A percentile compares a stretch with the other conserved stretches of the same genome.
phyloP scores from a whole-genome alignment of 495 filamentous ascomycete genomes.

The Trichocladium antarcticum region DNA sequence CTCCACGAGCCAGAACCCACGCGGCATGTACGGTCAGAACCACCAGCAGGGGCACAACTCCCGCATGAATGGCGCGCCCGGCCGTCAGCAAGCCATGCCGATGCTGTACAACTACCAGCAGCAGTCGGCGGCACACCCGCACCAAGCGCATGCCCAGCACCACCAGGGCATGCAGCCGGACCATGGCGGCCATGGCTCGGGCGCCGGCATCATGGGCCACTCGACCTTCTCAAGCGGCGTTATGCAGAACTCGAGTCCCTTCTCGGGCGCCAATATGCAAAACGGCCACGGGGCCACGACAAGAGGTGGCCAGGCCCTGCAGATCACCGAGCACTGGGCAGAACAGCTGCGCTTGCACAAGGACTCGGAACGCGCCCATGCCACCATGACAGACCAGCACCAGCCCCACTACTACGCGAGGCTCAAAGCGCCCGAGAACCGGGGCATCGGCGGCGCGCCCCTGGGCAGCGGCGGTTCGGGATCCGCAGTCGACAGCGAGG shows the following conservation, averaged over 20 bases:
- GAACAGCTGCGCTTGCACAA: constrained; percentile 71
- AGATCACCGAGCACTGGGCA: constrained; percentile 71
- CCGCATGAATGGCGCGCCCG: constrained; percentile 46
- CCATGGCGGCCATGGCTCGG: constrained; percentile 49
- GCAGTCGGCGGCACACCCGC: constrained; percentile 48
- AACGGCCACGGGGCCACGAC: constrained; percentile 53
- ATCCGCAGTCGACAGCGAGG: constrained; percentile 45
- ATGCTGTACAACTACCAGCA: constrained; percentile 64
- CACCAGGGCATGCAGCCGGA: constrained; percentile 63
- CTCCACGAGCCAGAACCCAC: constrained; percentile 58
- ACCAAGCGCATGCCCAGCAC: constrained; percentile 64
- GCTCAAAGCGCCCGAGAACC: constrained; percentile 42
- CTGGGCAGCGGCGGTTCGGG: constrained; percentile 23
- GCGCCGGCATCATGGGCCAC: constrained; percentile 50
- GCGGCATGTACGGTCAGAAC: constrained; percentile 68
- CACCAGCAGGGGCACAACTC: constrained; percentile 75
- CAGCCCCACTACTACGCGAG: constrained; percentile 46
- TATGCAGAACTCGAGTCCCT: constrained; percentile 62
- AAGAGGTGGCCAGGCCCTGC: constrained; percentile 34
- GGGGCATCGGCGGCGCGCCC: constrained; percentile 42
- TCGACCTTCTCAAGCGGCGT: constrained; percentile 69
- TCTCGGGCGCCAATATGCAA: constrained; percentile 58
- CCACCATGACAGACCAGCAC: constrained; percentile 50
- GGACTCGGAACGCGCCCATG: constrained; percentile 56
- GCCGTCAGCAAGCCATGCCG: constrained; percentile 38